A percentile compares a stretch with the other conserved stretches of the same genome.
Conservation (phyloP, 169 alveolate species). For the Plasmodium cynomolgi region DNA sequence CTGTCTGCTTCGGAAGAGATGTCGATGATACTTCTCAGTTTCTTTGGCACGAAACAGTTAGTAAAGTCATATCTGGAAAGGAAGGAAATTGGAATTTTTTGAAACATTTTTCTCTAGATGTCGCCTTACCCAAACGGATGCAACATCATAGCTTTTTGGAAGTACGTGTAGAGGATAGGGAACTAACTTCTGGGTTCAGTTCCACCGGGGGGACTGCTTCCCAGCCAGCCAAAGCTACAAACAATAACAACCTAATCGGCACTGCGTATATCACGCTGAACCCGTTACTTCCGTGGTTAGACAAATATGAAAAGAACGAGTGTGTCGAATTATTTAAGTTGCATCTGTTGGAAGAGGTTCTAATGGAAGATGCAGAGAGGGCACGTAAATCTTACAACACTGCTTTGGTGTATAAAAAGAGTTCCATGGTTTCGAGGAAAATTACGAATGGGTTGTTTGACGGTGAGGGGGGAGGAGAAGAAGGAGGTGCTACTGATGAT, state of each 20-base stretch:
- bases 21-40: slow-evolving; percentile 85
- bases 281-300: slow-evolving; percentile 88
- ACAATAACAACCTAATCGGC: slow-evolving; percentile 78
- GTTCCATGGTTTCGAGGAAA: slow-evolving; percentile 62
- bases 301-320: slow-evolving; percentile 80
- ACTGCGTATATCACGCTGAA: slow-evolving; percentile 86
- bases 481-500: neutral
- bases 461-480: slow-evolving; percentile 18
- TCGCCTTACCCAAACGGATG: slow-evolving; percentile 88
- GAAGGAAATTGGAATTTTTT: slow-evolving; percentile 83
- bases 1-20: slow-evolving; percentile 88
- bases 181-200: slow-evolving; percentile 18
- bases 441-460: slow-evolving; percentile 23
- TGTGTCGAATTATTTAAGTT: slow-evolving; percentile 82
- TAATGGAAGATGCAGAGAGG: slow-evolving; percentile 84
- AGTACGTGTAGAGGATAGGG: slow-evolving; percentile 78
- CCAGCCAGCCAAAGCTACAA: slow-evolving; percentile 44
- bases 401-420: slow-evolving; percentile 53
- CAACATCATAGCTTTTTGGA: slow-evolving; percentile 89
- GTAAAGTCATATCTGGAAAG: slow-evolving; percentile 81
- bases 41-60: slow-evolving; percentile 84
- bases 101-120: slow-evolving; percentile 79
- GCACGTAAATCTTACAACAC: slow-evolving; percentile 72
- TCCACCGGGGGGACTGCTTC: neutral
- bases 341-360: slow-evolving; percentile 84